These are phyloP conservation scores for Paracorniculantispora psalliotae DNA, from an alignment of 2,329 filamentous ascomycete genomes.

Conservation along the genomic window DNA sequence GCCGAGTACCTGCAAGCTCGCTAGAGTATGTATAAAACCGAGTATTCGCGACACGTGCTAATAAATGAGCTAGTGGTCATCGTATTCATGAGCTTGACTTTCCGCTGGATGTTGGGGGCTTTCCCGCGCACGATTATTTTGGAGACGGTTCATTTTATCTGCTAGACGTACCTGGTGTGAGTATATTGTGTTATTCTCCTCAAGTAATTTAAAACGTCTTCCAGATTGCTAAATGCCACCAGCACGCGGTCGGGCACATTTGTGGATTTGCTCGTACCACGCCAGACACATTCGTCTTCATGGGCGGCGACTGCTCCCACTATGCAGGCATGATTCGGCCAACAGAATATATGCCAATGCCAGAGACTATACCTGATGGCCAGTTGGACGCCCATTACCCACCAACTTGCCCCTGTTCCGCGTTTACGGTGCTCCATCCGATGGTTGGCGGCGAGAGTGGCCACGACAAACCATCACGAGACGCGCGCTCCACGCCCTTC, in stretches of 20 bases:
- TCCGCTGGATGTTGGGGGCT: constrained; percentile 29
- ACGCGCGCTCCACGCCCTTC: background rate
- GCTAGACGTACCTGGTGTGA: constrained; percentile 33
- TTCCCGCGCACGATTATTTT: constrained; percentile 37
- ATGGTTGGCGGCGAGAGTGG: background rate
- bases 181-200: background rate
- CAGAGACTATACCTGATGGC: constrained; percentile 21
- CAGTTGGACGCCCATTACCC: constrained; percentile 2
- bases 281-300: constrained; percentile 34
- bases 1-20: constrained; percentile 30
- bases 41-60: background rate
- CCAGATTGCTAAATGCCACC: background rate
- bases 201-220: background rate
- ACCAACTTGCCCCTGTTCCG: background rate
- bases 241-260: constrained; percentile 36
- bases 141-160: constrained; percentile 38
- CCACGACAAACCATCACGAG: background rate
- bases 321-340: constrained; percentile 34
- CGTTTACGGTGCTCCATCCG: constrained; percentile 1
- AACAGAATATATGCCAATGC: constrained; percentile 29
- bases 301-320: constrained; percentile 40
- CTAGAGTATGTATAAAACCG: constrained; percentile 21
- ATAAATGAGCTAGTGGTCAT: constrained; percentile 17
- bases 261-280: constrained; percentile 37
- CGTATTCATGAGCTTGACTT: constrained; percentile 26